Evolutionary conservation across 441 rosid genomes (phyloP).

Genomic region (Brassica hybrid): DNA sequence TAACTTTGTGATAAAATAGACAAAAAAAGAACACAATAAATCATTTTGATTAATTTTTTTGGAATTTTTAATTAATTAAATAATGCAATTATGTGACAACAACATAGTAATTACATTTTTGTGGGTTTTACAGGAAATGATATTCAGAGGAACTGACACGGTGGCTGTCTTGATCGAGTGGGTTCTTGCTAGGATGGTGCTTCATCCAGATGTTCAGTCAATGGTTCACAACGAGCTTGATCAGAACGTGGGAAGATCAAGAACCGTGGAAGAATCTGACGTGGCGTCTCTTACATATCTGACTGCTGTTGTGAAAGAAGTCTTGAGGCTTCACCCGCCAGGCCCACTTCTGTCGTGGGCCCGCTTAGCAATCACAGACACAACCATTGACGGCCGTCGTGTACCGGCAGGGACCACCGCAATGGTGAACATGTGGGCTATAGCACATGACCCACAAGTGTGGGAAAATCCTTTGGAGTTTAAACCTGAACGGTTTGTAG

Average conservation of each 20-base stretch:
- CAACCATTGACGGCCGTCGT: conserved; percentile 59
- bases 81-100: too few species aligned
- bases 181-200: conserved; percentile 71
- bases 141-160: conserved; percentile 74
- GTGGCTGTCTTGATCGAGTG: conserved; percentile 74
- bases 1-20: background rate
- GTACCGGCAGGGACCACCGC: conserved; percentile 70
- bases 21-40: background rate
- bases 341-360: conserved; percentile 78
- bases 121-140: conserved; percentile 56
- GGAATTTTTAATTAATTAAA: too few species aligned
- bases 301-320: conserved; percentile 64
- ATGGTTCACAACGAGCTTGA: conserved; percentile 65
- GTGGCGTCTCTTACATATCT: conserved; percentile 49
- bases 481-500: conserved; percentile 56
- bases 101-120: background rate
- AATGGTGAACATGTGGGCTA: conserved; percentile 88
- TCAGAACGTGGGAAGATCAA: conserved; percentile 55
- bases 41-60: background rate
- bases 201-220: conserved; percentile 56
- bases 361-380: conserved; percentile 62
- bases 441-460: conserved; percentile 57
- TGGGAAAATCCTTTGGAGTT: conserved; percentile 68
- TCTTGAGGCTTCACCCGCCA: conserved; percentile 71
- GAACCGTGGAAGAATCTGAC: conserved; percentile 53